phyloP scores from a whole-genome alignment of 1,284 basidiomycete species.

The Rugosomyces carneus region DNA sequence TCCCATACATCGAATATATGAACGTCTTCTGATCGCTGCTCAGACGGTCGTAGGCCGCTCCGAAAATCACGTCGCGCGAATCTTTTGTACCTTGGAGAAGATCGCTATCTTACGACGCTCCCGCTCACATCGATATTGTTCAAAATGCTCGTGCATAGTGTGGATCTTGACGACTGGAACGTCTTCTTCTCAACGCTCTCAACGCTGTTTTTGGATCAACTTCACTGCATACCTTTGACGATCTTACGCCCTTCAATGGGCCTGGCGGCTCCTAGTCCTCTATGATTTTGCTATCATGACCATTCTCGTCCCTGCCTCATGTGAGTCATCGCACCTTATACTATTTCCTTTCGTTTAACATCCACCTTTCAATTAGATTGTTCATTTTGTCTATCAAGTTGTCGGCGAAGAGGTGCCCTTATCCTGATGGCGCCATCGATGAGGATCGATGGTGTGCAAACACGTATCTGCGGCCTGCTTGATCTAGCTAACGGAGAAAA shows the following conservation, averaged over 20 bases:
- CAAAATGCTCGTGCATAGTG: constrained; percentile 92
- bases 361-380: constrained; percentile 53
- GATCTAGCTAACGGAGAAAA: too few relatives aligned
- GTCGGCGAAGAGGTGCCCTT: too few relatives aligned
- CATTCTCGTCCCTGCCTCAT: constrained; percentile 86
- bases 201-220: constrained; percentile 99
- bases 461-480: too few relatives aligned
- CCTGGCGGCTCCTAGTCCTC: constrained; percentile 98
- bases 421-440: too few relatives aligned
- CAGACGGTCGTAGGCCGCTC: constrained; percentile 90
- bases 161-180: constrained; percentile 91
- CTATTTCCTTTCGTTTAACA: constrained; percentile 10
- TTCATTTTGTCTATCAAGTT: constrained; percentile 80
- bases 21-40: constrained; percentile 85
- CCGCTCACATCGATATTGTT: constrained; percentile 91
- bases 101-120: constrained; percentile 95
- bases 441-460: too few relatives aligned
- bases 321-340: constrained; percentile 44
- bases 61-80: constrained; percentile 94
- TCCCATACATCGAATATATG: constrained; percentile 86
- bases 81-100: constrained; percentile 93
- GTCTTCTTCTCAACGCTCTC: constrained; percentile 94
- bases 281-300: constrained; percentile 98
- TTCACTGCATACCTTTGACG: constrained; percentile 95
- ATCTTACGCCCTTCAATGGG: constrained; percentile 87